A percentile compares a stretch with the other conserved stretches of the same genome.
phyloP scores from a whole-genome alignment of 306 rosid species.

The Quercus robur region DNA sequence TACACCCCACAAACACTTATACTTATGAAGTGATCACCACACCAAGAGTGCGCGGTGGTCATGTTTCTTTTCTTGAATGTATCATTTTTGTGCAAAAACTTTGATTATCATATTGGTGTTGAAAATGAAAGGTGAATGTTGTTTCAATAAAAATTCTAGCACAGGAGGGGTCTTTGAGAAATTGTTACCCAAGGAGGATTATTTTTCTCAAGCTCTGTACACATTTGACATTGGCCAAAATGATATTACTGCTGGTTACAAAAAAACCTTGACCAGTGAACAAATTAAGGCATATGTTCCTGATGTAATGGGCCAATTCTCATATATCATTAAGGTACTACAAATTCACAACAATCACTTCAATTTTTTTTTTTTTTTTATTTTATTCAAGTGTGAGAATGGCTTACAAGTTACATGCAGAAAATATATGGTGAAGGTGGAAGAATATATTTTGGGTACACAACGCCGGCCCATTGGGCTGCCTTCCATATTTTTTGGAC shows the following conservation, averaged over 20 bases:
- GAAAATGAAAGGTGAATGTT: neutral
- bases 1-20: no score
- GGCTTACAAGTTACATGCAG: neutral
- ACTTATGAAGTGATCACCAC: no score
- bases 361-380: no score
- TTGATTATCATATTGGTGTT: neutral
- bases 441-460: constrained; percentile 37
- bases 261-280: constrained; percentile 49
- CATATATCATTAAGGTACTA: constrained; percentile 13
- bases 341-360: neutral
- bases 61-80: neutral
- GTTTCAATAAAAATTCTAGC: neutral
- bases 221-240: constrained; percentile 82
- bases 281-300: constrained; percentile 37
- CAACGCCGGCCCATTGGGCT: constrained; percentile 45
- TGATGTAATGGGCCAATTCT: constrained; percentile 18
- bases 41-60: no score
- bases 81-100: neutral
- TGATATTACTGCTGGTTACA: constrained; percentile 65
- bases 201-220: constrained; percentile 52
- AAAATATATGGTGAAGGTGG: constrained; percentile 26
- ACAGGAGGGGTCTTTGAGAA: constrained; percentile 42
- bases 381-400: no score
- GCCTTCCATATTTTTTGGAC: constrained; percentile 32
- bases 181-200: constrained; percentile 49